These are phyloP conservation scores for Leptographium procerum DNA, from an alignment of 2,329 filamentous ascomycete genomes.

Conservation along the genomic window DNA sequence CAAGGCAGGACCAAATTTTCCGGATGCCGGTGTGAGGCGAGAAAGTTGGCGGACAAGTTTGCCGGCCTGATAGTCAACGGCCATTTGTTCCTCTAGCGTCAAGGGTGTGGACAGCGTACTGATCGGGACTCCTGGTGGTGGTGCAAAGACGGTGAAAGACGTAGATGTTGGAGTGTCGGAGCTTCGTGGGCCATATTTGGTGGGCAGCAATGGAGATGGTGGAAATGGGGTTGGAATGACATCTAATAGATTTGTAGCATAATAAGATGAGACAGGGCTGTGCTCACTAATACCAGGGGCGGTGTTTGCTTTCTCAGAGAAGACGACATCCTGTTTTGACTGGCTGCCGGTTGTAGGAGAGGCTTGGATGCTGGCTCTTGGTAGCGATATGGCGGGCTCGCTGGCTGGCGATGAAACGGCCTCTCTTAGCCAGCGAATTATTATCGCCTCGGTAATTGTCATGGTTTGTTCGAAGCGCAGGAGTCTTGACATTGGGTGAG, in stretches of 20 bases:
- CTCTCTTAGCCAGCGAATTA: constrained; percentile 32
- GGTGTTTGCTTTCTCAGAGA: not conserved
- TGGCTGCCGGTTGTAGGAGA: not conserved
- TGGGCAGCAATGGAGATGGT: constrained; percentile 6
- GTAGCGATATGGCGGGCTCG: too few relatives aligned
- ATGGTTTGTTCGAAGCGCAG: constrained; percentile 35
- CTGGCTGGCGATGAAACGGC: not conserved
- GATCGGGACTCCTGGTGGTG: constrained; percentile 27
- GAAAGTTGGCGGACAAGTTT: constrained; percentile 33
- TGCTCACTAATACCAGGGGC: not conserved
- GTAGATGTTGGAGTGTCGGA: not conserved
- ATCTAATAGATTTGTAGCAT: not conserved
- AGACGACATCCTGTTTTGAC: not conserved
- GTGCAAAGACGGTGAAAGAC: constrained; percentile 30
- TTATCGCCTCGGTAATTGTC: constrained; percentile 30
- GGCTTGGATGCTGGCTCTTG: not conserved
- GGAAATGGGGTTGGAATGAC: not conserved
- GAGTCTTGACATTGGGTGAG: constrained; percentile 28
- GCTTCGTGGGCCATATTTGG: not conserved
- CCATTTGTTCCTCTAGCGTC: constrained; percentile 21
- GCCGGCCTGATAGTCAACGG: constrained; percentile 36
- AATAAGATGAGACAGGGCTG: not conserved
- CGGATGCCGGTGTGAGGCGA: constrained; percentile 30
- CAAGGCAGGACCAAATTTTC: constrained; percentile 35
- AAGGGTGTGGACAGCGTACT: constrained; percentile 23